Base-by-base conservation (phyloP, 148 eudicot species). In the Silene latifolia region DNA sequence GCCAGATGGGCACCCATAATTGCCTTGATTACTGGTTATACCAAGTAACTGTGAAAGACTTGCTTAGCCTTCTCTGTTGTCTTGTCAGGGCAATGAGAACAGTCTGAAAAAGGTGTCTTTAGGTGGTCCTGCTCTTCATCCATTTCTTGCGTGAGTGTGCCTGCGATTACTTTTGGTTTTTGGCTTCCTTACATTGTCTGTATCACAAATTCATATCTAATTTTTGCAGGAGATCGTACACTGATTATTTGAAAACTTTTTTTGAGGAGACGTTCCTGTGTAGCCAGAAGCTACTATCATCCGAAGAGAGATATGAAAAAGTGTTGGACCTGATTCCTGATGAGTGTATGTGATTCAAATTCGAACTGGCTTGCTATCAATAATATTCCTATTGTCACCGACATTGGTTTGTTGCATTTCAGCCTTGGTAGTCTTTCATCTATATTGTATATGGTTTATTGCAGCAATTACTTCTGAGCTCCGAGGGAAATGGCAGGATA, bases 281-380 rank as follows among this genome's bases (percentile, higher is more conserved):
- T 24, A 83, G 87, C 67, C 97, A 92, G 82, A 83, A 86, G 57
- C 80, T 95, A 48, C 83, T 95, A 71, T 85, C 90, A 44, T 65
- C 82, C 39, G 93, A 88, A 80, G 90, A 89, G 56, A 83, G 94
- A 80, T 95, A 82, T 82, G 96, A 90, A 82, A 92, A 89, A 87
- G 82, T 95, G 51, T 74, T 95, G 61, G 94, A 89, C 70, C 89
- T 87, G 91, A 90, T 95, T 83, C 96, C 96, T 74, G 99, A 95
- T 85, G 89, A 89, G 85, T 83, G 97, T 92, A 87, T 46, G 86
- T 29, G 39, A 15, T 15, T 62, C 56, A 25, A 51, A 7, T 62
- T 48, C 23, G 15, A 60, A 32, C 15, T 60, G 74, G 13, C 56
- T 71, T 62, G 56, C 35, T 65, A 56, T 67, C 63, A n/a, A 7